Evolutionary conservation across 768 basidiomycete species (phyloP), one percentile per base, ranked within the genome.

Genomic region (Erythrobasidium yunnanense): DNA sequence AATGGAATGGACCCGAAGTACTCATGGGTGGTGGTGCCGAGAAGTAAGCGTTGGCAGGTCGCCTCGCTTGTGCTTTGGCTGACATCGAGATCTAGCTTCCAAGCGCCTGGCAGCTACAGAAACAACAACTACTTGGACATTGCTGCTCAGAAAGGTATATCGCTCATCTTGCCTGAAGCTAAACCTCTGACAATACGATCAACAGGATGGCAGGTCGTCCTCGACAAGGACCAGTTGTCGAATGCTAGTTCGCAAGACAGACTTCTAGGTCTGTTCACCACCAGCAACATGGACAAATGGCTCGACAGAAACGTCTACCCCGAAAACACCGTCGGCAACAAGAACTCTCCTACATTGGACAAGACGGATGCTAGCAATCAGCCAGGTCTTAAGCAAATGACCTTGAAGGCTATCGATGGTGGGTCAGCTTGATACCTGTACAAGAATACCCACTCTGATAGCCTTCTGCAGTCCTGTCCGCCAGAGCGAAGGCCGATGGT

Each of bases 321-420:
- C n/a, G 66, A 69, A 25, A 73, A 71, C 67, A 57, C 74, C n/a
- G 22, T 46, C 17, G 62, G 53, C 52, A 7, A 29, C 25, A 27
- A 42, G 25, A 62, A 65, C 63, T 23, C 25, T 58, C 66, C 68
- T 18, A 52, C 7, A 8, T 29, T 23, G 4, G 33, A 55, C 33
- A 30, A 30, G 15, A 8, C 20, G n/a, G 6, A 7, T n/a, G 49
- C 63, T n/a, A 47, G 68, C 49, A 75, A 78, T 69, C 74, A 73
- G 47, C 77, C 78, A 2, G 77, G 78, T 38, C 73, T 78, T 34
- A 77, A 75, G 60, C n/a, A n/a, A 1, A 78, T 78, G 77, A 78
- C 78, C 22, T 66, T 63, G 6, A 65, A 65, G 52, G 63, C 63
- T 27, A 65, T 65, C 63, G 63, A 65, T n/a, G 50, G 17, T 27